A percentile compares a stretch with the other conserved stretches of the same genome.
phyloP scores from a whole-genome alignment of 1,139 yeast species.

The Suhomyces coccinellae region DNA sequence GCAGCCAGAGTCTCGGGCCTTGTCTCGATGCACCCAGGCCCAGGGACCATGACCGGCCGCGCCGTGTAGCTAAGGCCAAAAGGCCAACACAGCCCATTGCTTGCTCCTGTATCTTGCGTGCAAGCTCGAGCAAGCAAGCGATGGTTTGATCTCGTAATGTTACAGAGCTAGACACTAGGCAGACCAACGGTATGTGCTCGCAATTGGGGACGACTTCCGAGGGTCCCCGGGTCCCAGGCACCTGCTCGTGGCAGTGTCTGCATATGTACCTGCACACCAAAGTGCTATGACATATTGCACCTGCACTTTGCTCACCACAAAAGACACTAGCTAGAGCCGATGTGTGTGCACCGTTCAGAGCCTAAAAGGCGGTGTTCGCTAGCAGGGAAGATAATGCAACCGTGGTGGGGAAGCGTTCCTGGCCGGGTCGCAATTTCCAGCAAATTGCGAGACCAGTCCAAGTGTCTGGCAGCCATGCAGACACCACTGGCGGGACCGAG shows the following conservation, averaged over 20 bases:
- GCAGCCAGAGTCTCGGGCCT: neutral
- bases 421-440: too few species aligned
- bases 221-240: neutral
- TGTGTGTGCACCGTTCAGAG: too few species aligned
- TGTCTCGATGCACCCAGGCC: neutral
- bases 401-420: too few species aligned
- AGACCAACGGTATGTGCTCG: neutral
- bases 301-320: neutral
- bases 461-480: too few species aligned
- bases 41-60: neutral
- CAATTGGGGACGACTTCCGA: neutral
- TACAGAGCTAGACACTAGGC: neutral
- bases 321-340: too few species aligned
- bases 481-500: too few species aligned
- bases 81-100: too few species aligned
- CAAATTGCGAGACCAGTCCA: too few species aligned
- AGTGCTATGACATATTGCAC: neutral
- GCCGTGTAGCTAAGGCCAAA: neutral
- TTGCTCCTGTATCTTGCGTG: too few species aligned
- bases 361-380: too few species aligned
- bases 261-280: neutral
- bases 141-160: neutral
- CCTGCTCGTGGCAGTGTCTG: neutral
- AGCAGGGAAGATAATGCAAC: too few species aligned
- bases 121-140: neutral